Conservation (phyloP, 306 rosid species). For the Astragalus glycyphyllos region DNA sequence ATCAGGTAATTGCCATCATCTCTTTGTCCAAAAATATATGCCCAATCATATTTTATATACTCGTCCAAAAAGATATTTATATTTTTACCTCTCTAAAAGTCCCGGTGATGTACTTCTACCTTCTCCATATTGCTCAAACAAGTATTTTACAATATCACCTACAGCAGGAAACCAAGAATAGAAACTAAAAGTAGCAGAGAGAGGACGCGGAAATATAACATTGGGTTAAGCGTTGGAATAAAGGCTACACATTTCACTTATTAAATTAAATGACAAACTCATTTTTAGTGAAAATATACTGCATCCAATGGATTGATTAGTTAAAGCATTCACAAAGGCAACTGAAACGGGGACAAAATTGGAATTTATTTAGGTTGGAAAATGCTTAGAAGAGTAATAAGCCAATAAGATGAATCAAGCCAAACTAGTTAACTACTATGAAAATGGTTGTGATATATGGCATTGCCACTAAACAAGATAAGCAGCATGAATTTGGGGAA, state of each 20-base stretch:
- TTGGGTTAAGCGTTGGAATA: not conserved
- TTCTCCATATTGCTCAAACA: conserved; percentile 73
- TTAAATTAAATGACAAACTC: conserved; percentile 4
- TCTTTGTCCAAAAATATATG: conserved; percentile 20
- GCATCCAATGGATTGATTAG: conserved; percentile 8
- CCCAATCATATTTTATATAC: conserved; percentile 2
- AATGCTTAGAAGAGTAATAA: conserved; percentile 14
- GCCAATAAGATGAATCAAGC: conserved; percentile 3
- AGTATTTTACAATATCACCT: conserved; percentile 92
- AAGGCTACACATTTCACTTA: conserved; percentile 5
- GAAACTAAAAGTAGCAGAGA: conserved; percentile 20
- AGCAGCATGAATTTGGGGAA: conserved; percentile 26
- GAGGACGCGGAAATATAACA: not conserved
- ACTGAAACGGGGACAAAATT: not conserved
- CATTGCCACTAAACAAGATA: conserved; percentile 34
- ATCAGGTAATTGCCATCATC: no score
- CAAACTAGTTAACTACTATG: conserved; percentile 19
- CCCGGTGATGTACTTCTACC: conserved; percentile 77
- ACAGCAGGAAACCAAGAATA: conserved; percentile 45
- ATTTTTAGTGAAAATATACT: not conserved
- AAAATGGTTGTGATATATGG: conserved; percentile 6
- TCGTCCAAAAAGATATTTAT: conserved; percentile 13
- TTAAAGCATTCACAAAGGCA: conserved; percentile 18
- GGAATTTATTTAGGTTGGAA: not conserved
- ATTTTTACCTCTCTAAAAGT: conserved; percentile 78